Percentiles rank a stretch among this genome's conserved stretches.
phyloP scores from a whole-genome alignment of 2,329 filamentous ascomycete genomes.

The Aureobasidium sp. region DNA sequence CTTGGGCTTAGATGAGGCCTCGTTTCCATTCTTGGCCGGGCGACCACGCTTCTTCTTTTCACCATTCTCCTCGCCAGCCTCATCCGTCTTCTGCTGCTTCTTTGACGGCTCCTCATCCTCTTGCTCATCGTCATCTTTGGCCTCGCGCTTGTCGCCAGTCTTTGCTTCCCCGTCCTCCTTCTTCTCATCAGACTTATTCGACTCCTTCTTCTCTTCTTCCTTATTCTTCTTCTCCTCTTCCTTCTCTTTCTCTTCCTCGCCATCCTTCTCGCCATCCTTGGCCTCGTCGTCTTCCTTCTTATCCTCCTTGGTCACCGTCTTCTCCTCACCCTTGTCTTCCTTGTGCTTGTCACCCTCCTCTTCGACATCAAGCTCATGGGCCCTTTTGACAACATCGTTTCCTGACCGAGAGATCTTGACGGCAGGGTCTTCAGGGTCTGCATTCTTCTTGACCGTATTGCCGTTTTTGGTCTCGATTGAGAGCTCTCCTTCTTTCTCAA shows the following conservation, averaged over 20 bases:
- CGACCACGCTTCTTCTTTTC: constrained; percentile 34
- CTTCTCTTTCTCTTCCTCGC: constrained; percentile 16
- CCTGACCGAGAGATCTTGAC: constrained; percentile 51
- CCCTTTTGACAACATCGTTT: constrained; percentile 58
- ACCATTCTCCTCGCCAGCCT: constrained; percentile 27
- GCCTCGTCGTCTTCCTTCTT: constrained; percentile 16
- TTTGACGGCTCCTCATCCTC: constrained; percentile 22
- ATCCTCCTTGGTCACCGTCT: constrained; percentile 13
- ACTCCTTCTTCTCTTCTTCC: constrained; percentile 20
- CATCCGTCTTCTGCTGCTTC: constrained; percentile 18
- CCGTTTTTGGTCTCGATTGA: constrained; percentile 53
- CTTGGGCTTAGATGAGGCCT: constrained; percentile 29
- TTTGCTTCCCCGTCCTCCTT: constrained; percentile 20
- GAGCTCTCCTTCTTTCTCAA: constrained; percentile 50
- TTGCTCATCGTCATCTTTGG: constrained; percentile 18
- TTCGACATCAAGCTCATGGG: constrained; percentile 51
- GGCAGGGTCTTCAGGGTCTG: constrained; percentile 51
- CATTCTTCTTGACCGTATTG: constrained; percentile 57
- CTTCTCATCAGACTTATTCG: constrained; percentile 19
- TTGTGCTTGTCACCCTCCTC: constrained; percentile 35
- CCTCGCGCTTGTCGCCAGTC: constrained; percentile 26
- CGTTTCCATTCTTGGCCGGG: constrained; percentile 30
- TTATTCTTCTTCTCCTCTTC: constrained; percentile 18
- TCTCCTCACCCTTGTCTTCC: constrained; percentile 21
- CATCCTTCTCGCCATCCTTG: constrained; percentile 13